Conservation (phyloP, 371 early-diverging fungal species). For the Basidiobolus heterosporus region DNA sequence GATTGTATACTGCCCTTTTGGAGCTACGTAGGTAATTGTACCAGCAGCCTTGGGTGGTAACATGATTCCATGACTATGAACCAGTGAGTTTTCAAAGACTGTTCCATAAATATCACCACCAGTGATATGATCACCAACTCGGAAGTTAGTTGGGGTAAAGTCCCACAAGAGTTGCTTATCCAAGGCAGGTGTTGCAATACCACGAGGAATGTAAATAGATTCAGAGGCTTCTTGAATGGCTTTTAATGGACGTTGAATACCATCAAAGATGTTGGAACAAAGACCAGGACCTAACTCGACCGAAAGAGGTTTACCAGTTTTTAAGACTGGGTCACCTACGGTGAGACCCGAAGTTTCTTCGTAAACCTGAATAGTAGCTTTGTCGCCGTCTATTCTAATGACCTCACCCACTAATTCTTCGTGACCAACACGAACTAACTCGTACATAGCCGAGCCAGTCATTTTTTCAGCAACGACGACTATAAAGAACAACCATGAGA, state of each 20-base stretch:
- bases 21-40: slow-evolving; percentile 90
- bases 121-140: slow-evolving; percentile 90
- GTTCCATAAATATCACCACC: slow-evolving; percentile 97
- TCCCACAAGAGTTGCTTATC: slow-evolving; percentile 88
- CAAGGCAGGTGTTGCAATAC: slow-evolving; percentile 92
- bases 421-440: slow-evolving; percentile 98
- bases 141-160: slow-evolving; percentile 81
- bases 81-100: slow-evolving; percentile 93
- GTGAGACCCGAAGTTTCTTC: slow-evolving; percentile 99
- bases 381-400: slow-evolving; percentile 97
- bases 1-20: slow-evolving; percentile 87
- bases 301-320: slow-evolving; percentile 95
- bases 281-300: slow-evolving; percentile 99
- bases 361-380: slow-evolving; percentile 99
- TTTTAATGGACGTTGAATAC: slow-evolving; percentile 98
- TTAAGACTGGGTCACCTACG: slow-evolving; percentile 96
- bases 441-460: slow-evolving; percentile 98
- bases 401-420: slow-evolving; percentile 98
- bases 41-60: slow-evolving; percentile 91
- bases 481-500: slow-evolving; percentile 11
- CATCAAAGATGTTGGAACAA: slow-evolving; percentile 98
- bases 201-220: slow-evolving; percentile 98
- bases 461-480: slow-evolving; percentile 98
- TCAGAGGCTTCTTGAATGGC: slow-evolving; percentile 83
- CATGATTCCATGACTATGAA: slow-evolving; percentile 85